A percentile compares a stretch with the other conserved stretches of the same genome.
phyloP scores from a whole-genome alignment of 768 basidiomycete genomes.

The Boletus patriciae region DNA sequence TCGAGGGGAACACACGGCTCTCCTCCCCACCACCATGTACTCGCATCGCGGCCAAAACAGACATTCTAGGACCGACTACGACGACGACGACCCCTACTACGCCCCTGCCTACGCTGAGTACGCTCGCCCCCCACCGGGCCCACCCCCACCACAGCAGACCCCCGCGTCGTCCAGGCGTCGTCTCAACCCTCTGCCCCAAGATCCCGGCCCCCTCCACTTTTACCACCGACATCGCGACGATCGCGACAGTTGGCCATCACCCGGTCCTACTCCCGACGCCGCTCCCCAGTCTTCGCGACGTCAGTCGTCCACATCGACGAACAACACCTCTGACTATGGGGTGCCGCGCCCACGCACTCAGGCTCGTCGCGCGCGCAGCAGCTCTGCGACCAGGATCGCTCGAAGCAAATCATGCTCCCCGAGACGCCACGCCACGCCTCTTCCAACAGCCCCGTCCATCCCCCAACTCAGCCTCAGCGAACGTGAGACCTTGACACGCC shows the following conservation, averaged over 20 bases:
- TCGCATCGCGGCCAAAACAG: not conserved
- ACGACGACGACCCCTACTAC: slow-evolving; percentile 20
- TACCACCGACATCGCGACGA: slow-evolving; percentile 26
- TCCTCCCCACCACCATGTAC: not conserved
- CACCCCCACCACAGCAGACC: slow-evolving; percentile 4
- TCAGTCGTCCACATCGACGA: slow-evolving; percentile 19
- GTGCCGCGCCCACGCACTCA: slow-evolving; percentile 10
- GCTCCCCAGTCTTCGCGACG: slow-evolving; percentile 16
- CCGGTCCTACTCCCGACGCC: slow-evolving; percentile 14
- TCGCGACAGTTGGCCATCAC: slow-evolving; percentile 14
- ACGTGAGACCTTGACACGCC: slow-evolving; percentile 20
- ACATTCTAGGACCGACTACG: slow-evolving; percentile 11
- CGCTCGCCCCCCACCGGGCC: not conserved
- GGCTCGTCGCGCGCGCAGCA: slow-evolving; percentile 19
- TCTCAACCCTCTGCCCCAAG: slow-evolving; percentile 11
- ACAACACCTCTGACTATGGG: slow-evolving; percentile 19
- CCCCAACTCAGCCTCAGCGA: slow-evolving; percentile 23
- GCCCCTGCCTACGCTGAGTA: slow-evolving; percentile 1
- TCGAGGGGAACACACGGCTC: not conserved
- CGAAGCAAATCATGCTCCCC: slow-evolving; percentile 24
- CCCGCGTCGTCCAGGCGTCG: slow-evolving; percentile 15
- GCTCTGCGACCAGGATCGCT: slow-evolving; percentile 12
- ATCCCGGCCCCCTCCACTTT: slow-evolving; percentile 4
- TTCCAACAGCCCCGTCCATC: slow-evolving; percentile 15
- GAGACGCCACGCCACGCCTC: slow-evolving; percentile 16